These are phyloP conservation scores for Colletotrichum sp. DNA, from an alignment of 2,329 filamentous ascomycete genomes.

Conservation along the genomic window DNA sequence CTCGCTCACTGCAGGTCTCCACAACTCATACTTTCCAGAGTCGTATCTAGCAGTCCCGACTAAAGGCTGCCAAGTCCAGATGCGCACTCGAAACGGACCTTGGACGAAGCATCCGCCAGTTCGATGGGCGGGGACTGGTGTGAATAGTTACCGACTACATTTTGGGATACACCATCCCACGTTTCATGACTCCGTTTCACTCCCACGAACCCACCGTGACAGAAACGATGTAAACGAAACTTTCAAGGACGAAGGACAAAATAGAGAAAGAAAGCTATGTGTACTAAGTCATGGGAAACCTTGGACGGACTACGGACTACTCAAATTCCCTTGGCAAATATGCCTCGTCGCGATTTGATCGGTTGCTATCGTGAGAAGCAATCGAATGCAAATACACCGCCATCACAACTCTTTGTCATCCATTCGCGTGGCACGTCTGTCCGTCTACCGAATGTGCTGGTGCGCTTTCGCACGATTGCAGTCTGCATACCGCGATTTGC, in stretches of 20 bases:
- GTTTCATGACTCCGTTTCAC: constrained; percentile 12
- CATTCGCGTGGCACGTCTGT: not conserved
- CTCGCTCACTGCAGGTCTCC: not conserved
- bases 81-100: not conserved
- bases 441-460: not conserved
- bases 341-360: not conserved
- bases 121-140: not conserved
- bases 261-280: not conserved
- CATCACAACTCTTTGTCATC: not conserved
- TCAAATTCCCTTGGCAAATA: not conserved
- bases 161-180: not conserved
- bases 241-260: not conserved
- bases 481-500: not conserved
- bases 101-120: not conserved
- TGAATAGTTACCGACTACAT: not conserved
- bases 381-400: not conserved
- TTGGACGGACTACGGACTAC: not conserved
- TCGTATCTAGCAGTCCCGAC: not conserved
- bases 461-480: not conserved
- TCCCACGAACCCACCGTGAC: not conserved
- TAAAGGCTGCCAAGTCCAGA: not conserved
- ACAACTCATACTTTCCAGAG: not conserved
- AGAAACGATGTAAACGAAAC: not conserved
- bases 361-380: not conserved
- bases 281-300: not conserved